Conservation (phyloP, 176 grass and related monocot genomes). For the Bromus sterilis region DNA sequence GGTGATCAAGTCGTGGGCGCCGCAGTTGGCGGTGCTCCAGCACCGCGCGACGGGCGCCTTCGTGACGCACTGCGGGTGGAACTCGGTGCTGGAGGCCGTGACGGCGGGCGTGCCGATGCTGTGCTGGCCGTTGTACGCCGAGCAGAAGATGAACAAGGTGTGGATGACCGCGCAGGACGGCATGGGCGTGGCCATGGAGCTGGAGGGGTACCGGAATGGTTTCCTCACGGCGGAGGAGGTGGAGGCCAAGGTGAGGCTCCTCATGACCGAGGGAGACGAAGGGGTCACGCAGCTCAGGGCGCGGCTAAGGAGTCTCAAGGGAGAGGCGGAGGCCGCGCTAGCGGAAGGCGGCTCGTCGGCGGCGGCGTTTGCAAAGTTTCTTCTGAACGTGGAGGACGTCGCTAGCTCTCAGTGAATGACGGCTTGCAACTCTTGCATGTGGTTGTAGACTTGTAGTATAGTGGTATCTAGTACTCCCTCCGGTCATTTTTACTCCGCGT, state of each 20-base stretch:
- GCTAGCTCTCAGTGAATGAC: too few relatives aligned
- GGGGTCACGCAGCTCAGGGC: neutral
- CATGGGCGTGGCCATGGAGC: neutral
- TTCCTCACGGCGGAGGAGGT: constrained; percentile 17
- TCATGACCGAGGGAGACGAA: constrained; percentile 6
- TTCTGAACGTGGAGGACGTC: neutral
- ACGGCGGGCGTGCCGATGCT: constrained; percentile 21
- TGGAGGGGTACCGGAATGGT: neutral
- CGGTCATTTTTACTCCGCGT: too few relatives aligned
- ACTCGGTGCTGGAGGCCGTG: constrained; percentile 24
- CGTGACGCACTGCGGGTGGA: constrained; percentile 47
- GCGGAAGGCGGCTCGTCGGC: constrained; percentile 1
- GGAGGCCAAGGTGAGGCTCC: too few relatives aligned
- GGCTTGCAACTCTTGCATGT: too few relatives aligned
- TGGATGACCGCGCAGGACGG: constrained; percentile 4
- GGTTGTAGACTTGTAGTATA: too few relatives aligned
- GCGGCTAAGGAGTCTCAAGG: neutral
- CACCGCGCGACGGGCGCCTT: constrained; percentile 21
- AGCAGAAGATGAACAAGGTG: constrained; percentile 29
- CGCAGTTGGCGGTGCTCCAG: neutral
- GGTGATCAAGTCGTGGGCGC: neutral
- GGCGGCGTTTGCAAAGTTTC: neutral
- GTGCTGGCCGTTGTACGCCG: constrained; percentile 36
- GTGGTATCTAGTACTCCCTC: too few relatives aligned
- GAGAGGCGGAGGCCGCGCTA: neutral